A percentile compares a stretch with the other conserved stretches of the same genome.
phyloP scores from a whole-genome alignment of 2,329 filamentous ascomycete genomes.

The Uncinocarpus reesii region DNA sequence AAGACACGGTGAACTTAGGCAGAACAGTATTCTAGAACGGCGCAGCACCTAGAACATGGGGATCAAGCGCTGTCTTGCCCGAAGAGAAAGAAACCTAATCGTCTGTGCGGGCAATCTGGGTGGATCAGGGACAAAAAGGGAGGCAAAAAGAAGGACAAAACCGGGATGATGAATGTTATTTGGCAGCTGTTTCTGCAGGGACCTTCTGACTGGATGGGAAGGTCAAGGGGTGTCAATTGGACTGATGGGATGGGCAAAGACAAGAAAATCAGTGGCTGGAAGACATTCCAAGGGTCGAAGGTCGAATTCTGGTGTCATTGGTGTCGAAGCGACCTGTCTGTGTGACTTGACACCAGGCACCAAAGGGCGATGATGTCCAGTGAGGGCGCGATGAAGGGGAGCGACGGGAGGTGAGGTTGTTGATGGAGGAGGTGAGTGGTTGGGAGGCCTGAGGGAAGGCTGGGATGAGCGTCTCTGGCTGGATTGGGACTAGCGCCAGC shows the following conservation, averaged over 20 bases:
- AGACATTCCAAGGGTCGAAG: not conserved
- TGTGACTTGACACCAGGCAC: conserved; percentile 5
- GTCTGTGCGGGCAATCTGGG: not conserved
- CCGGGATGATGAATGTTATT: not conserved
- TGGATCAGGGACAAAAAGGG: not conserved
- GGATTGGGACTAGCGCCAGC: conserved; percentile 4
- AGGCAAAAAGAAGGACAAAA: not conserved
- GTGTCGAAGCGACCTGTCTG: not conserved
- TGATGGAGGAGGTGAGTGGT: not conserved
- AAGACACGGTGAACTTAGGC: not conserved
- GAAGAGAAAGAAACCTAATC: not conserved
- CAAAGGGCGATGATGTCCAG: not conserved
- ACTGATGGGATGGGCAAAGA: not conserved
- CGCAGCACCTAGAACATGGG: not conserved
- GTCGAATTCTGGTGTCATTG: not conserved
- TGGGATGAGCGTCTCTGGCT: not conserved
- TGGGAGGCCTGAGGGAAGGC: not conserved
- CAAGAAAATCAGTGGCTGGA: not conserved
- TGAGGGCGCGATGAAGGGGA: not conserved
- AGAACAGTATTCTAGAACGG: conserved; percentile 3
- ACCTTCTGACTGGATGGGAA: not conserved
- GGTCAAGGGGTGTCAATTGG: conserved; percentile 1
- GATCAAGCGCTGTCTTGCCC: conserved; percentile 1
- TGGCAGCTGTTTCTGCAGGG: not conserved
- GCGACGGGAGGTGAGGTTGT: not conserved